Conservation (phyloP, 495 filamentous ascomycete genomes). For the Penicillium bovifimosum region DNA sequence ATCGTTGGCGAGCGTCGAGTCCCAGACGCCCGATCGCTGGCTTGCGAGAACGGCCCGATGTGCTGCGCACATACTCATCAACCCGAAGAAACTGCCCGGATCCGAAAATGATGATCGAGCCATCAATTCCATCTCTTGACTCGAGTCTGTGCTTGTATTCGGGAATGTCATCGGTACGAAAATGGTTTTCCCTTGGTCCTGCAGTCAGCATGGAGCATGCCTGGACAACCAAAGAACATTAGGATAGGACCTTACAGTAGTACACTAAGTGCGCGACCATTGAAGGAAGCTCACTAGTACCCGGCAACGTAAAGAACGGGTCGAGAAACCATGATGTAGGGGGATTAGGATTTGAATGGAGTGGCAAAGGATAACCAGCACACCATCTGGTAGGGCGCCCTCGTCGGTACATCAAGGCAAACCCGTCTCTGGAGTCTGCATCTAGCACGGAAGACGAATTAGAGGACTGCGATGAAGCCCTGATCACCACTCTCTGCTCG, state of each 20-base stretch:
- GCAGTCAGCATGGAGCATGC: conserved; percentile 5
- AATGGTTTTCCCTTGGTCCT: conserved; percentile 24
- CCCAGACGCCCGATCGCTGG: conserved; percentile 11
- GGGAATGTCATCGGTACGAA: conserved; percentile 38
- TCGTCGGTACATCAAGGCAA: conserved; percentile 8
- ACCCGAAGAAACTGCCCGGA: conserved; percentile 31
- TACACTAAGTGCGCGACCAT: conserved; percentile 24
- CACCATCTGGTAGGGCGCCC: conserved; percentile 16
- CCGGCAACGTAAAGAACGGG: conserved; percentile 29
- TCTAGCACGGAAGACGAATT: not conserved
- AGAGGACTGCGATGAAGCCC: conserved; percentile 15
- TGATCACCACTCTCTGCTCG: conserved; percentile 14
- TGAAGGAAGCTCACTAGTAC: conserved; percentile 17
- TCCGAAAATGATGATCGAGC: conserved; percentile 30
- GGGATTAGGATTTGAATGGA: conserved; percentile 16
- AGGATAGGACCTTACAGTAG: conserved; percentile 26
- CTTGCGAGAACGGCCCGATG: conserved; percentile 28
- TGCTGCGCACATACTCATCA: conserved; percentile 36
- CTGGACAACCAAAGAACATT: not conserved
- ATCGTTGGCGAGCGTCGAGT: conserved; percentile 15
- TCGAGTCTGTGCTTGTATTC: conserved; percentile 19
- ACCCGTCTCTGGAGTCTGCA: not conserved
- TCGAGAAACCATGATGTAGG: conserved; percentile 28
- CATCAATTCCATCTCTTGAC: conserved; percentile 24
- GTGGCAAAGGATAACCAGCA: conserved; percentile 9